phyloP scores from a whole-genome alignment of 179 eudicot species.

The Spinacia oleracea region DNA sequence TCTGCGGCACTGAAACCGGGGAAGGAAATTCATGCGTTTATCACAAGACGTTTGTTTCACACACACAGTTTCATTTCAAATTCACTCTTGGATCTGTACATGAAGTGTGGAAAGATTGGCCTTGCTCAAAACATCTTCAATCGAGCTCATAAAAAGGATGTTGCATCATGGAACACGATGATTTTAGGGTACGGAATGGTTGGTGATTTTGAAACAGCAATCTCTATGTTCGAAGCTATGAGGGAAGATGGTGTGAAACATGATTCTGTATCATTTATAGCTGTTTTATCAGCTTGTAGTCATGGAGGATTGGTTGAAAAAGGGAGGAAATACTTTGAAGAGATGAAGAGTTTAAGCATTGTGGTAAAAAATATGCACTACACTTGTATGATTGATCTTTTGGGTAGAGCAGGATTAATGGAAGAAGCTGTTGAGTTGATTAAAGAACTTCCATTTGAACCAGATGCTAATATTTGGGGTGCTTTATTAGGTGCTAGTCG shows the following conservation, averaged over 20 bases:
- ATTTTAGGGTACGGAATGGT: conserved; percentile 63
- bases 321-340: conserved; percentile 55
- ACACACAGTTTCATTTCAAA: conserved; percentile 47
- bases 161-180: conserved; percentile 71
- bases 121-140: conserved; percentile 50
- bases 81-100: conserved; percentile 62
- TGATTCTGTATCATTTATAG: conserved; percentile 61
- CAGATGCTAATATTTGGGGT: conserved; percentile 73
- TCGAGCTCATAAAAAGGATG: conserved; percentile 39
- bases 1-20: conserved; percentile 51
- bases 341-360: conserved; percentile 44
- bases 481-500: conserved; percentile 70
- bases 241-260: conserved; percentile 33
- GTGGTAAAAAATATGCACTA: conserved; percentile 48
- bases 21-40: conserved; percentile 57
- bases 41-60: conserved; percentile 38
- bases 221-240: conserved; percentile 57
- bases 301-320: conserved; percentile 68
- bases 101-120: conserved; percentile 56
- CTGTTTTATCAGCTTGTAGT: conserved; percentile 67
- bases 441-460: conserved; percentile 41
- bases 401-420: conserved; percentile 72
- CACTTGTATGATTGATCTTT: conserved; percentile 82
- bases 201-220: conserved; percentile 49
- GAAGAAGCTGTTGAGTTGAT: conserved; percentile 57